Base-by-base conservation (phyloP, 805 yeast species). In the Candida boidinii region DNA sequence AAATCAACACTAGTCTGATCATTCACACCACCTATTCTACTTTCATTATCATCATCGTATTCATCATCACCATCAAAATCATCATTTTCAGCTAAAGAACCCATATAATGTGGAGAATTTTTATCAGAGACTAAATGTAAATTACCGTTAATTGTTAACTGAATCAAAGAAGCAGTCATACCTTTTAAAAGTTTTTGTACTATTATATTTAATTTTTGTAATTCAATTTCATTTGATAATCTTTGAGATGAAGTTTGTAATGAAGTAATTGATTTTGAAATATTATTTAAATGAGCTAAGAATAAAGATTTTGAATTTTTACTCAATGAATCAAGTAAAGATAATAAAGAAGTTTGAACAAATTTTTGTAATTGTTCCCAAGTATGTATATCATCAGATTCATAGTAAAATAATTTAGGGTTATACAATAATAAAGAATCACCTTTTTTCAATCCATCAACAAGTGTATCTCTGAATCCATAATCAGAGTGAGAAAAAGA, bases 101-200 rank as follows among this genome's bases (percentile, higher is more conserved):
- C 54, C 18, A 48, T 31, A 31, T 39, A 48, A 26, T 48, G 41
- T 5, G 47, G 49, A 5, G 49, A 34, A 24, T 39, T 39, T 17
- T 38, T 35, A 29, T 39, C 36, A 13, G 64, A 59, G 29, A 63
- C 60, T 33, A 80, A 59, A 49, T 73, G 80, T n/a, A 81, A 49
- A 30, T 70, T 63, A 7, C 84, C 81, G 46, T 76, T 76, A 36
- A 79, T 70, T 37, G 76, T 74, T 36, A 82, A 66, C 37, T 75
- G 80, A 3, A 84, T 70, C 36, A 76, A 65, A 1, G 79, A 61
- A 7, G 66, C 56, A 0, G 76, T 68, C 12, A 79, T 58, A 38
- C 68, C 65, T 44, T 66, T 73, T 42, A 80, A 51, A 24, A 72
- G 55, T 34, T 62, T 60, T 35, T 70, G 64, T 10, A 79, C 64